Evolutionary conservation across 345 rosid genomes (phyloP).

Genomic region (Passiflora organensis): DNA sequence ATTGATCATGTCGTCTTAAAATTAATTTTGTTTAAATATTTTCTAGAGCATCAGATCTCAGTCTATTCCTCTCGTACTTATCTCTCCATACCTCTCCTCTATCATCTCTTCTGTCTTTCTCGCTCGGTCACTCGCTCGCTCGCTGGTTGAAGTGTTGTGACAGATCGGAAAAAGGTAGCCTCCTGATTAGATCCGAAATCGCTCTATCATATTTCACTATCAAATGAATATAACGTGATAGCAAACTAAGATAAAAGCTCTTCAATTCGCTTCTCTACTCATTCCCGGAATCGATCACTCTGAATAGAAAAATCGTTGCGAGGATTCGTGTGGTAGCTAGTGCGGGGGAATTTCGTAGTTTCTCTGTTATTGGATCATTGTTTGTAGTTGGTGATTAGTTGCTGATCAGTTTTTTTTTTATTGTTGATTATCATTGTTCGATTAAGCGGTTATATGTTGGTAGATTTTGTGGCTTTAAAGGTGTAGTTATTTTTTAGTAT

Average conservation of each 20-base stretch:
- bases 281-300: not conserved
- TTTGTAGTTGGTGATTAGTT: no score
- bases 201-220: not conserved
- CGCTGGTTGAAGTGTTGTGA: not conserved
- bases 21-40: not conserved
- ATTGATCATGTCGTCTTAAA: not conserved
- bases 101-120: not conserved
- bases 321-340: not conserved
- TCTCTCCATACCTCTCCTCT: not conserved
- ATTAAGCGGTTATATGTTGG: not conserved
- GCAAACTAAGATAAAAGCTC: not conserved
- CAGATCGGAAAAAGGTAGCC: not conserved
- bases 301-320: not conserved
- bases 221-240: not conserved
- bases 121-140: no score
- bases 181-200: conserved; percentile 10
- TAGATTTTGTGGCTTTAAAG: no score
- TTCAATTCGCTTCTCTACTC: no score
- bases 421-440: no score
- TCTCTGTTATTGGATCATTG: not conserved
- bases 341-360: not conserved
- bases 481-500: not conserved
- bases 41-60: conserved; percentile 1
- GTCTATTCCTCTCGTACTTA: not conserved
- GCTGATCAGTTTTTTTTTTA: no score